Evolutionary conservation across 129 eudicot species (phyloP), one percentile per base, ranked within the genome.

Genomic region (Lactuca saligna): DNA sequence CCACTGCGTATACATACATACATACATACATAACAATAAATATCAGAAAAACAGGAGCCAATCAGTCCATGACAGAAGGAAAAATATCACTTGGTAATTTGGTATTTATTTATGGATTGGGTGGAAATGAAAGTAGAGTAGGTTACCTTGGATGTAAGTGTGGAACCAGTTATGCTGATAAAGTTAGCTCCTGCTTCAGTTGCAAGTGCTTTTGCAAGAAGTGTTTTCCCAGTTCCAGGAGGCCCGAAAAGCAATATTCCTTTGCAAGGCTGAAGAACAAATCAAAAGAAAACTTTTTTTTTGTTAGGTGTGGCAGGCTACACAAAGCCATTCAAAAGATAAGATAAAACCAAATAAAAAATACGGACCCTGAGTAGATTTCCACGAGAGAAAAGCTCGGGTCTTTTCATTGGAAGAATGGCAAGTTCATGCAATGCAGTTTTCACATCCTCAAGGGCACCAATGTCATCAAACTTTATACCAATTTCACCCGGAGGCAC

Each of bases 191-290:
- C 97, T 16, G 99, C 97, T 80, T 94, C 99, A 31, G 97, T 94
- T 63, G 99, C 99, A 66, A 94, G 97, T 15, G 99, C 99, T 74
- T 94, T 94, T 7, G 99, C 99, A 74, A 94, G 88, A 73, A 94
- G 96, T 5, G 99, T 94, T 84, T 94, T 94, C 56, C 99, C 99
- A n/a, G 99, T 94, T 78, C 99, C 99, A 31, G 99, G 99, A 35
- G 99, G 99, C 16, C 99, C 99, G 35, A 94, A 94, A 65, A 94
- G 96, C 82, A 94, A 75, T 79, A 94, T 87, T 41, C 99, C 99
- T 75, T 94, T 94, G 88, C 97, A 89, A 80, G 99, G 99, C 99
- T 94, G 96, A 25, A 25, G 1, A 25, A 25, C 1, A 25, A 25
- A 25, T 25, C 29, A 25, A 0, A 25, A 25, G 1, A 1, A 25